Conservation (phyloP, 768 basidiomycete genomes). For the Stropharia rugosoannulata region DNA sequence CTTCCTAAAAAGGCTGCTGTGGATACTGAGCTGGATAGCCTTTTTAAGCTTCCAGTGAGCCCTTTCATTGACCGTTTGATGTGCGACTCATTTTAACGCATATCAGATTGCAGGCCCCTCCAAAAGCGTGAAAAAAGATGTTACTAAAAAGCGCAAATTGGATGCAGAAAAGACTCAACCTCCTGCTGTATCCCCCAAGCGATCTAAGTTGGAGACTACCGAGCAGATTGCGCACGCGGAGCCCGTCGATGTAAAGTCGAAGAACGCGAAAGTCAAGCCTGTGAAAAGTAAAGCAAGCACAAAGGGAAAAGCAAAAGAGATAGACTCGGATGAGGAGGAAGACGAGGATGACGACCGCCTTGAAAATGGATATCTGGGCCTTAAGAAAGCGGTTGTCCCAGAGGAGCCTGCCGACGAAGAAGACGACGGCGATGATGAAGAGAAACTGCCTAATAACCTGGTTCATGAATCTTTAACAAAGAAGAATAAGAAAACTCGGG, state of each 20-base stretch:
- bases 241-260: slow-evolving; percentile 7
- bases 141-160: slow-evolving; percentile 32
- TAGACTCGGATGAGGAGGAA: slow-evolving; percentile 20
- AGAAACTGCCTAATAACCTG: slow-evolving; percentile 28
- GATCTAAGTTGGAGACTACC: slow-evolving; percentile 19
- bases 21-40: slow-evolving; percentile 61
- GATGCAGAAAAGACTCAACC: slow-evolving; percentile 14
- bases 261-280: slow-evolving; percentile 9
- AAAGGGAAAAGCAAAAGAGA: slow-evolving; percentile 19
- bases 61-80: background rate
- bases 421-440: slow-evolving; percentile 21
- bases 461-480: slow-evolving; percentile 64
- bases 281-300: slow-evolving; percentile 16
- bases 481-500: slow-evolving; percentile 27
- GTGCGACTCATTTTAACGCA: background rate
- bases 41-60: slow-evolving; percentile 52
- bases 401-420: slow-evolving; percentile 16
- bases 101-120: slow-evolving; percentile 23
- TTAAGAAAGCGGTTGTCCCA: background rate
- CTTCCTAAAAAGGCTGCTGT: slow-evolving; percentile 39
- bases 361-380: slow-evolving; percentile 31
- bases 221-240: slow-evolving; percentile 8
- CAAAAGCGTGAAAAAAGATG: slow-evolving; percentile 16
- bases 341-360: slow-evolving; percentile 32
- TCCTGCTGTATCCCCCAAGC: slow-evolving; percentile 19